A percentile compares a stretch with the other conserved stretches of the same genome.
These are phyloP conservation scores for Tricholoma terreum DNA, from an alignment of 768 basidiomycete species.

Conservation along the genomic window DNA sequence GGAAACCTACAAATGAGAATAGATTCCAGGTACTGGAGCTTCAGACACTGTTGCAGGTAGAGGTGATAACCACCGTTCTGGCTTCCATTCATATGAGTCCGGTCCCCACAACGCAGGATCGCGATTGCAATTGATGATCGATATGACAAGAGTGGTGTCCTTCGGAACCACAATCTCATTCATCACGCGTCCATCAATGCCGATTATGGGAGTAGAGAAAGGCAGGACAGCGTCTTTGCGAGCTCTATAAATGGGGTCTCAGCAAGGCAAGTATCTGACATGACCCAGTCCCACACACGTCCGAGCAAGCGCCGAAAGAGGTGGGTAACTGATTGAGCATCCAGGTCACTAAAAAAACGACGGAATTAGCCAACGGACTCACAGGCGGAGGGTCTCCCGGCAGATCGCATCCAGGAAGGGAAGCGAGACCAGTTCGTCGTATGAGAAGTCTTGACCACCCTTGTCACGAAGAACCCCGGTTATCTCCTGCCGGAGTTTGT, in stretches of 20 bases:
- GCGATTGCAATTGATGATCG: constrained; percentile 35
- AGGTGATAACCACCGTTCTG: constrained; percentile 45
- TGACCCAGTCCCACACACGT: not conserved
- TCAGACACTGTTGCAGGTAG: constrained; percentile 33
- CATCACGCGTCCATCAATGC: constrained; percentile 34
- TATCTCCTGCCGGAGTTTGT: constrained; percentile 37
- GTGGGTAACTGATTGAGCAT: constrained; percentile 10
- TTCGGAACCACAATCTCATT: constrained; percentile 36
- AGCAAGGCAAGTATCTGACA: too few species aligned
- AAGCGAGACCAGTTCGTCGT: constrained; percentile 35
- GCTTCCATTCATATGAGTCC: constrained; percentile 48
- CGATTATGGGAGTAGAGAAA: constrained; percentile 34
- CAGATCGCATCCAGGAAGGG: constrained; percentile 36
- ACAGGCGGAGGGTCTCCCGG: constrained; percentile 39
- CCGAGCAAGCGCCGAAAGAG: constrained; percentile 2
- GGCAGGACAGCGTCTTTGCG: constrained; percentile 38
- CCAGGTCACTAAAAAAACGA: too few species aligned
- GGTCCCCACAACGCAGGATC: constrained; percentile 43
- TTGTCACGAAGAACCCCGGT: constrained; percentile 16
- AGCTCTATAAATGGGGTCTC: constrained; percentile 25
- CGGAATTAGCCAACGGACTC: constrained; percentile 9
- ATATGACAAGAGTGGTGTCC: constrained; percentile 35
- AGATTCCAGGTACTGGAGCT: constrained; percentile 42
- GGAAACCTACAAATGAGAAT: constrained; percentile 36
- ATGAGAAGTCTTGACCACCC: constrained; percentile 23